Evolutionary conservation across 2,329 filamentous ascomycete species (phyloP).

Genomic region (Trichoderma guizhouense): DNA sequence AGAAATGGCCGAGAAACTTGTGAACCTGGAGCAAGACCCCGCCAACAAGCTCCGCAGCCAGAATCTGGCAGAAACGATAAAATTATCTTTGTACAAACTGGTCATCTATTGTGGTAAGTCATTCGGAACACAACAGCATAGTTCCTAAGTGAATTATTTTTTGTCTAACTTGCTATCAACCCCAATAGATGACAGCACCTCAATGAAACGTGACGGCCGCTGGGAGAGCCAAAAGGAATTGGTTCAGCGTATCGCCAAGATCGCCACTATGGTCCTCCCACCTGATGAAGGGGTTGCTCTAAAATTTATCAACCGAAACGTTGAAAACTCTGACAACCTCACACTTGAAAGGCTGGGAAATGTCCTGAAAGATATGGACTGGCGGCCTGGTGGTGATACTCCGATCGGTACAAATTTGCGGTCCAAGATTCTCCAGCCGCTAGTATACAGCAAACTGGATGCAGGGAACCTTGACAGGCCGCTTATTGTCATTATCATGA

Average conservation of each 20-base stretch:
- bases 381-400: background rate
- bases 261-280: background rate
- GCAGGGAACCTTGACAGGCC: background rate
- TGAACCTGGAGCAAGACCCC: background rate
- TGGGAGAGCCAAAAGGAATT: slow-evolving; percentile 1
- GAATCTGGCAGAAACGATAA: background rate
- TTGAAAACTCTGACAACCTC: background rate
- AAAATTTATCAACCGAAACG: background rate
- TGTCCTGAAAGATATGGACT: background rate
- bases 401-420: background rate
- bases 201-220: background rate
- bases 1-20: background rate
- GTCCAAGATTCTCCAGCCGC: background rate
- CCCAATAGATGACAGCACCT: background rate
- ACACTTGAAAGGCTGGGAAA: background rate
- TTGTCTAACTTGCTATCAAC: background rate
- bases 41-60: background rate
- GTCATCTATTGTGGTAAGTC: background rate
- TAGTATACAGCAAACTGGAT: background rate
- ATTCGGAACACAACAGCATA: background rate
- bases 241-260: background rate
- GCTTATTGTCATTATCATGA: background rate
- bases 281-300: background rate
- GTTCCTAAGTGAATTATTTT: too few relatives aligned
- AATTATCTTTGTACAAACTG: background rate